Base-by-base conservation (phyloP, 1,284 basidiomycete species). In the Microbotryum intermedium region DNA sequence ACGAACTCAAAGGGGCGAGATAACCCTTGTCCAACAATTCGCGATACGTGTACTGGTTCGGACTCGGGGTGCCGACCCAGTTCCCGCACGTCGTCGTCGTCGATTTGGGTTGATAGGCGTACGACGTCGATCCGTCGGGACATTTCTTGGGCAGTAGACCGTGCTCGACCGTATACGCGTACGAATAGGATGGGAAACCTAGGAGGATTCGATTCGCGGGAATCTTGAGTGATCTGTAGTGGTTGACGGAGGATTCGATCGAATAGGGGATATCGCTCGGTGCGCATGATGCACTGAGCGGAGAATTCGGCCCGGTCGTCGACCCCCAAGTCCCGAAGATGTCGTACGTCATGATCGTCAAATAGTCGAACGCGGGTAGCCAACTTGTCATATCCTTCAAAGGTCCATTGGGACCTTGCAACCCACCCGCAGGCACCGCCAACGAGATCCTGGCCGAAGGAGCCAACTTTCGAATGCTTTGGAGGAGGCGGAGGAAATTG, bases 401-500 rank as follows among this genome's bases (percentile, higher is more conserved):
- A 0, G n/a, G 21, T 0, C 59, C 60, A 21, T 54, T 30, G 6
- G 60, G n/a, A 5, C 60, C 64, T 3, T 23, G 16, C 26, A 65
- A 29, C 2, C 60, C 60, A 2, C 28, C 26, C 28, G 57, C 46
- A 4, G 45, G 50, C 1, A 52, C 56, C 2, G 47, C 55, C 39
- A 65, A 60, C n/a, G 56, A 55, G 2, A 65, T 48, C 1, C 64
- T 54, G 0, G 57, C 60, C 46, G 62, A 20, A 21, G 54, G 56
- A 2, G 53, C 64, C 6, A 60, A 20, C 39, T 10, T 43, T 20
- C 64, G 58, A 3, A 65, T 53, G 0, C 58, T 60, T 43, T 65
- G 60, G 28, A 65, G 55, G 34, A 65, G 58, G 25, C 60, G 53
- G 20, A 60, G 52, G 48, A 56, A 55, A 53, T 65, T 65, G 10